Evolutionary conservation across 495 filamentous ascomycete species (phyloP), one percentile per base, ranked within the genome.

Genomic region (Neurospora sp.): DNA sequence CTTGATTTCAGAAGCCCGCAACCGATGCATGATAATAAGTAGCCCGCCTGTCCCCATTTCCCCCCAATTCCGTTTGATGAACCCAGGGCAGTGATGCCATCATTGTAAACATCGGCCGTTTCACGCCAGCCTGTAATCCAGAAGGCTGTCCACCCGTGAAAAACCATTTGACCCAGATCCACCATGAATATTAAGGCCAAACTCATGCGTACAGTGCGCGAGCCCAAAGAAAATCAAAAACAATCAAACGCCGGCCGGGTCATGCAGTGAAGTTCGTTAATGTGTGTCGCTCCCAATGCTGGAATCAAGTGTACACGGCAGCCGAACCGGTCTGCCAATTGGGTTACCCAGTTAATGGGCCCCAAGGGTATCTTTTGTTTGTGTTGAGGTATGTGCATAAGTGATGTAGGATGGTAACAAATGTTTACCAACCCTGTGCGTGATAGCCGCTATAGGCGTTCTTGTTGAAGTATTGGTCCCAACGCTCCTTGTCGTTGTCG

Each of bases 391-490:
- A 77, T 81, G 75, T 81, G 78, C 74, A 79, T 70, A 42, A 68
- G 68, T 76, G 72, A 22, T 72, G 71, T 12, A 68, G 72, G 68
- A 71, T 70, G 65, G n/a, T 59, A 68, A 44, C 70, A 73, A 69
- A 45, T 40, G 16, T 61, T 79, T 83, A 88, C 86, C 86, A 88
- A 76, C 85, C 86, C 76, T 87, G 81, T 42, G 85, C 81, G 69
- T 87, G 84, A 78, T 86, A 87, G 73, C 85, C 84, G 44, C 81
- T 83, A 59, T 84, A 80, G 35, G 82, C 81, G 61, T 85, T 81
- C 72, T 83, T 80, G 70, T 78, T 79, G 59, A 83, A 83, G 74
- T 85, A 87, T 73, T 86, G 81, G 77, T 86, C 85, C 84, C 83
- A 87, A 76, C 83, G 86, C 45, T 85, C 84, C 18, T 81, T 80